Base-by-base conservation (phyloP, 441 rosid species). In the Pelargonium exstipulatum region DNA sequence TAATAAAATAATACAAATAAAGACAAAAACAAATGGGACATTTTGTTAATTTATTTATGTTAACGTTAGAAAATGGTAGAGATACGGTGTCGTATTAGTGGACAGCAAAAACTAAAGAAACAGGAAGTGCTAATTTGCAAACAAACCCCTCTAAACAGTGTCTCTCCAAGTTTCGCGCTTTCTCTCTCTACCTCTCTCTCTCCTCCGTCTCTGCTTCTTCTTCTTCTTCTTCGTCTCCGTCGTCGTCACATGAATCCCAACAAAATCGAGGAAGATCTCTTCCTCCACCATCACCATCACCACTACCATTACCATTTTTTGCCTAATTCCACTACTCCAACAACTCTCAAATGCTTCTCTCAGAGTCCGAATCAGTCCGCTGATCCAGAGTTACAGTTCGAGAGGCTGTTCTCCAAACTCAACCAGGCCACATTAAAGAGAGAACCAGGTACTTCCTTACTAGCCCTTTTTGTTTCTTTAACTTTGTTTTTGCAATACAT, bases 401-500 rank as follows among this genome's bases (percentile, higher is more conserved):
- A 91, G 82, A 85, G 97, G 83, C 88, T 89, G 20, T 93, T 93
- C 77, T 93, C 98, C 42, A 93, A 93, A 74, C 86, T 93, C 68
- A 89, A 93, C 71, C 87, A 62, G 73, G 86, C 86, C 72, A 87
- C 95, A 1, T 72, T 89, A 58, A 89, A 87, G 79, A 82, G 95
- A 83, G 90, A 91, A 78, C 87, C 97, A 5, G 98, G 97, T 90
- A 74, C 24, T 2, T n/a, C n/a, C 4, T 26, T 24, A 14, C n/a
- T 10, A 10, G 68, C 17, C 58, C n/a, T 8, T 53, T 6, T 37
- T 8, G 13, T 9, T 48, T n/a, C 24, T 10, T 20, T 6, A 9
- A 1, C 20, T 20, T 20, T 20, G 22, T 20, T 20, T 20, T 20
- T 20, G 22, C 1, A 20, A 20, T 20, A 20, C 22, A 20, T 20